These are phyloP conservation scores for Pleurotus eryngii DNA, from an alignment of 768 basidiomycete genomes.

Conservation along the genomic window DNA sequence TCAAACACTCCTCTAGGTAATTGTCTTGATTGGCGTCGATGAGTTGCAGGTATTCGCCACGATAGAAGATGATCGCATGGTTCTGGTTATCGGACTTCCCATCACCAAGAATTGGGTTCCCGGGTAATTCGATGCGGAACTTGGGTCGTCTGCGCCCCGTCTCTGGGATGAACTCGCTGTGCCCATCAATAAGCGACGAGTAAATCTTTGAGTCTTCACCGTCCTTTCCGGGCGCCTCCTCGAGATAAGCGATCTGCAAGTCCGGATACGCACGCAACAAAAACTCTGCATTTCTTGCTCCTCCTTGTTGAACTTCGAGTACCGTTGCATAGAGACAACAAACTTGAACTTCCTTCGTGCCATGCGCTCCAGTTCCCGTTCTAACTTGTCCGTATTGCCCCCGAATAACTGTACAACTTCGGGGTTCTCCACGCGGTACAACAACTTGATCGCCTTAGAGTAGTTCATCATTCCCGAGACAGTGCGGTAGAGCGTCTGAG, in stretches of 20 bases:
- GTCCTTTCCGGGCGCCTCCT: slow-evolving; percentile 90
- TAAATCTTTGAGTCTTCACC: slow-evolving; percentile 94
- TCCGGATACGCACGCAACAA: slow-evolving; percentile 96
- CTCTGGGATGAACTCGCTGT: slow-evolving; percentile 91
- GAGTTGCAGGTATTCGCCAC: slow-evolving; percentile 97
- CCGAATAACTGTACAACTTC: slow-evolving; percentile 98
- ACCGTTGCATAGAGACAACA: slow-evolving; percentile 98
- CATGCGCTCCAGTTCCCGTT: slow-evolving; percentile 97
- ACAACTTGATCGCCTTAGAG: slow-evolving; percentile 96
- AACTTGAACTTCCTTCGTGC: slow-evolving; percentile 98
- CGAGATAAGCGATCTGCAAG: slow-evolving; percentile 96
- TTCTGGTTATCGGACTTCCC: slow-evolving; percentile 99
- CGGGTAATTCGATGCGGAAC: slow-evolving; percentile 97
- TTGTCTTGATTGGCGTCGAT: slow-evolving; percentile 99
- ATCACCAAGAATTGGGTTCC: slow-evolving; percentile 98
- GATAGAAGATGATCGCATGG: slow-evolving; percentile 98
- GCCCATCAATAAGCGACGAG: slow-evolving; percentile 95
- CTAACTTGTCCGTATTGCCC: slow-evolving; percentile 95
- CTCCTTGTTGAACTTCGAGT: slow-evolving; percentile 99
- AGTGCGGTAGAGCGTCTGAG: slow-evolving; percentile 97
- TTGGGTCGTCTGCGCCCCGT: slow-evolving; percentile 89
- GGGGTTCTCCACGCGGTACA: slow-evolving; percentile 99
- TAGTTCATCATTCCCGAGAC: slow-evolving; percentile 99
- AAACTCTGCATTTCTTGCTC: slow-evolving; percentile 98
- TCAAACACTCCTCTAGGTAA: slow-evolving; percentile 98